phyloP scores from a whole-genome alignment of 2,329 filamentous ascomycete genomes.

The Colletotrichum incanum region DNA sequence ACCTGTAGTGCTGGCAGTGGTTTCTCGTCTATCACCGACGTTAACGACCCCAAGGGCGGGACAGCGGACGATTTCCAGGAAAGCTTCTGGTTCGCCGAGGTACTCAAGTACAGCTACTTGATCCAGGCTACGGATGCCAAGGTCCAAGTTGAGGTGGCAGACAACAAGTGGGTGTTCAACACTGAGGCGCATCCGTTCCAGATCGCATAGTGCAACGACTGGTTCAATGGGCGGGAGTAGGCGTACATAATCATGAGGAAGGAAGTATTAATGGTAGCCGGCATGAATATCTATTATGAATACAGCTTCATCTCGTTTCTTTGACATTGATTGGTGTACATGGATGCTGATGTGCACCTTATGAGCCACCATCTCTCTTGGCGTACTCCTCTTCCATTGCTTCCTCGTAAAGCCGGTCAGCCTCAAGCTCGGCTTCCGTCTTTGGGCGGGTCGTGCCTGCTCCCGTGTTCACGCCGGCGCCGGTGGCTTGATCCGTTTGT shows the following conservation, averaged over 20 bases:
- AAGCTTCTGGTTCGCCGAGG: constrained; percentile 91
- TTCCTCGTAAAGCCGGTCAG: constrained; percentile 67
- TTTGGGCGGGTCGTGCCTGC: constrained; percentile 63
- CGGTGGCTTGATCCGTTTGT: constrained; percentile 48
- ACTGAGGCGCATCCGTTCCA: constrained; percentile 65
- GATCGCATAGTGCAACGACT: constrained; percentile 14
- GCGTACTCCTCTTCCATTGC: constrained; percentile 71
- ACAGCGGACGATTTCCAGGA: constrained; percentile 80
- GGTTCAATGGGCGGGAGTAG: not conserved
- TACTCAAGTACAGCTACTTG: constrained; percentile 87
- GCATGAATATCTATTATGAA: constrained; percentile 23
- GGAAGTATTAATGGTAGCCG: constrained; percentile 9
- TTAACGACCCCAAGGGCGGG: constrained; percentile 76
- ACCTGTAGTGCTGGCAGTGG: constrained; percentile 77
- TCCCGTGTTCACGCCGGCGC: constrained; percentile 66
- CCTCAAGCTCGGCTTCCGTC: constrained; percentile 65
- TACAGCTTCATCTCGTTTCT: not conserved
- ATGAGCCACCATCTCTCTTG: constrained; percentile 68
- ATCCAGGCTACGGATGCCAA: constrained; percentile 75
- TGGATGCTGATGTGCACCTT: not conserved
- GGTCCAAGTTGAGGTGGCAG: constrained; percentile 68
- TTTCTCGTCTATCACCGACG: constrained; percentile 76
- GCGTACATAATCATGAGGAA: not conserved
- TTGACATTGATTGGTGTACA: not conserved
- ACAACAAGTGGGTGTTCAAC: constrained; percentile 64